Percentiles rank a stretch among this genome's conserved stretches.
phyloP scores from a whole-genome alignment of 345 rosid species.

The Aquilaria malaccensis region DNA sequence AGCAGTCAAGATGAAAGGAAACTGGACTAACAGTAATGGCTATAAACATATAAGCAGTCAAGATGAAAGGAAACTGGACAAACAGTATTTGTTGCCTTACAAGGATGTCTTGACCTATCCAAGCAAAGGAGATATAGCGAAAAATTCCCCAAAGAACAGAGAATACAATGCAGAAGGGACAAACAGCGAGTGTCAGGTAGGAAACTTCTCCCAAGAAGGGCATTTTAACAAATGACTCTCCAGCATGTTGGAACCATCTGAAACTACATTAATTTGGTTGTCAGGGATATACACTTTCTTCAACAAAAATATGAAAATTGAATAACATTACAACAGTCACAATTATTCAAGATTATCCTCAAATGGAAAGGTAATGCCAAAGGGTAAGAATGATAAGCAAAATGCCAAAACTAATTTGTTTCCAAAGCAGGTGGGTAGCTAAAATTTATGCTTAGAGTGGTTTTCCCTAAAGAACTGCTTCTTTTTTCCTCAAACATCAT shows the following conservation, averaged over 20 bases:
- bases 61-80: too few relatives aligned
- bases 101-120: conserved; percentile 99
- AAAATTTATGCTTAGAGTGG: background rate
- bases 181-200: conserved; percentile 72
- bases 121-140: conserved; percentile 63
- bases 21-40: background rate
- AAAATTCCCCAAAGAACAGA: conserved; percentile 83
- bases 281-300: conserved; percentile 26
- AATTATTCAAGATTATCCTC: too few relatives aligned
- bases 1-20: too few relatives aligned
- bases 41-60: background rate
- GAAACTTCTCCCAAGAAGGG: conserved; percentile 89
- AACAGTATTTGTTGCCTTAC: conserved; percentile 38
- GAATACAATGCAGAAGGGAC: conserved; percentile 92
- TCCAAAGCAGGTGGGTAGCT: background rate
- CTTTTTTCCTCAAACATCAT: too few relatives aligned
- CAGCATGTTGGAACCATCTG: conserved; percentile 82
- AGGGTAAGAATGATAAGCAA: too few relatives aligned
- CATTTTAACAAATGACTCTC: conserved; percentile 66
- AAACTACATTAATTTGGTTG: conserved; percentile 47
- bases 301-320: too few relatives aligned
- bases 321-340: too few relatives aligned
- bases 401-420: too few relatives aligned
- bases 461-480: too few relatives aligned
- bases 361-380: too few relatives aligned